Evolutionary conservation across 1,139 yeast genomes (phyloP).

Genomic region (Maudiozyma humilis): DNA sequence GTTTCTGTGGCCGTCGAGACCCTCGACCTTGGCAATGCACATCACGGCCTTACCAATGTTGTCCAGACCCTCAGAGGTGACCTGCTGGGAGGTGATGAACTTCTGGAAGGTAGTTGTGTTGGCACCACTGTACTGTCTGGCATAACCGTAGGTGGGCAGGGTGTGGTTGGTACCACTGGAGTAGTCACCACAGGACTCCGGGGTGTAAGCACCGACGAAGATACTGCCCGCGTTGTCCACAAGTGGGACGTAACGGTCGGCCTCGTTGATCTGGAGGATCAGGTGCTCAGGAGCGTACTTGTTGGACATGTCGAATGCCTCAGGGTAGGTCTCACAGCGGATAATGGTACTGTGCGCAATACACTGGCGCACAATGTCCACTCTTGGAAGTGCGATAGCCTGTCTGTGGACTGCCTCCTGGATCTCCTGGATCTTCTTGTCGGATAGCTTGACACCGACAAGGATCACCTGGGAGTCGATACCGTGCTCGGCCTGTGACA

Average conservation of each 20-base stretch:
- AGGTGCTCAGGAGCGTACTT: constrained; percentile 95
- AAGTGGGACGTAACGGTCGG: constrained; percentile 57
- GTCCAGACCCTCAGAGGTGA: constrained; percentile 73
- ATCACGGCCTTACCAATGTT: constrained; percentile 92
- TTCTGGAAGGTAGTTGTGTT: constrained; percentile 94
- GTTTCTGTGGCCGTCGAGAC: constrained; percentile 91
- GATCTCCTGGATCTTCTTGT: constrained; percentile 52
- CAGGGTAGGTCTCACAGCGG: constrained; percentile 54
- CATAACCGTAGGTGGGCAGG: constrained; percentile 95
- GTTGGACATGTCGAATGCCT: constrained; percentile 79
- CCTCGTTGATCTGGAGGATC: constrained; percentile 79
- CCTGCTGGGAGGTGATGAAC: constrained; percentile 87
- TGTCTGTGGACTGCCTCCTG: constrained; percentile 78
- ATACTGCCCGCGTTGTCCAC: constrained; percentile 94
- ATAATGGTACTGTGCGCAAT: constrained; percentile 85
- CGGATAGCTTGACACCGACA: constrained; percentile 67
- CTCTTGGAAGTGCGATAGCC: constrained; percentile 83
- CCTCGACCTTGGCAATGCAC: constrained; percentile 95
- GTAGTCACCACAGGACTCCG: constrained; percentile 97
- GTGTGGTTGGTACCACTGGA: constrained; percentile 97
- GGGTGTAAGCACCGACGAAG: constrained; percentile 91
- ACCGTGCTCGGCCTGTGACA: constrained; percentile 98
- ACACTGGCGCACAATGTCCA: constrained; percentile 84
- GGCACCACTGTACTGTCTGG: constrained; percentile 94
- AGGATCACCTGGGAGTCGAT: constrained; percentile 93